Evolutionary conservation across 192 early-diverging fungal species (phyloP).

Genomic region (Gaertneriomyces semiglobifer): DNA sequence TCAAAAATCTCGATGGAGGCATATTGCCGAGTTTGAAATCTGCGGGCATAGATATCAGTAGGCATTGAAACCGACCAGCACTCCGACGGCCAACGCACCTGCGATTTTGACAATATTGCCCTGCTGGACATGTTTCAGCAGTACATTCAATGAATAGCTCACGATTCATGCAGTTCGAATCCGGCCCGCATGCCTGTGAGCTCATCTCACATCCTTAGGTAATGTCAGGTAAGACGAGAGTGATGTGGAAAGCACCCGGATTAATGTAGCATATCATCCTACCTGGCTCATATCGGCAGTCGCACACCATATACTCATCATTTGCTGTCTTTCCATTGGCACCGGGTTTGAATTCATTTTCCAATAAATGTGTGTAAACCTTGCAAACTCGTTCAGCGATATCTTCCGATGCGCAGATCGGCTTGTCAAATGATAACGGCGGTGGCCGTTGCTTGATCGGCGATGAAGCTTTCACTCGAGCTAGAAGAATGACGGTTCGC

Average conservation of each 20-base stretch:
- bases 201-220: constrained; percentile 15
- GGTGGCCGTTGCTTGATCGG: no score
- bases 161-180: constrained; percentile 86
- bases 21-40: constrained; percentile 84
- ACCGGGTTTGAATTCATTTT: constrained; percentile 67
- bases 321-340: constrained; percentile 66
- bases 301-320: constrained; percentile 73
- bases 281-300: constrained; percentile 71
- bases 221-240: neutral
- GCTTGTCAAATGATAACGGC: constrained; percentile 13
- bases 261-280: neutral
- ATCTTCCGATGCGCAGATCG: constrained; percentile 18
- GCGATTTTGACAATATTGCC: constrained; percentile 83
- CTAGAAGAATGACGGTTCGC: no score
- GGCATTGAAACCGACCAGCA: neutral
- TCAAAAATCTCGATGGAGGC: constrained; percentile 82
- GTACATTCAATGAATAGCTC: constrained; percentile 89
- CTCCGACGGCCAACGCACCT: constrained; percentile 42
- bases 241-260: neutral
- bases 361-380: constrained; percentile 62
- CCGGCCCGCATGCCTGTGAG: constrained; percentile 77
- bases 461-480: no score
- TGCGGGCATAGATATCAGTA: constrained; percentile 16
- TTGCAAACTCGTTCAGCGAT: constrained; percentile 49
- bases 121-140: constrained; percentile 81